These are phyloP conservation scores for Penicillium paradoxum DNA, from an alignment of 495 filamentous ascomycete species.

Conservation along the genomic window DNA sequence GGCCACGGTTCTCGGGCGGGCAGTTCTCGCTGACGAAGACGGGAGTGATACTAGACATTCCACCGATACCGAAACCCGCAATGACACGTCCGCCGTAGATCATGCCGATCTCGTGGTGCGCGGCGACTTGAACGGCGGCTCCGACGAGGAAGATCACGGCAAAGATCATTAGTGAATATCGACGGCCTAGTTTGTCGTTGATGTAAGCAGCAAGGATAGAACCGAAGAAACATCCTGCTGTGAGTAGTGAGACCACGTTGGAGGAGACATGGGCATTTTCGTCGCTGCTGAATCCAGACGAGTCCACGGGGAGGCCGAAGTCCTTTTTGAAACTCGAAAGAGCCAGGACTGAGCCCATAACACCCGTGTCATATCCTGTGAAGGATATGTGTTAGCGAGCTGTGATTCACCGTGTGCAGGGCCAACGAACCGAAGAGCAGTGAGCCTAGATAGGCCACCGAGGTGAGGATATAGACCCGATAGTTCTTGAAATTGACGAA, in stretches of 20 bases:
- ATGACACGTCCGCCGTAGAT: slow-evolving; percentile 43
- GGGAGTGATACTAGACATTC: slow-evolving; percentile 44
- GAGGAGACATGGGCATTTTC: slow-evolving; percentile 45
- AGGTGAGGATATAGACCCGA: slow-evolving; percentile 50
- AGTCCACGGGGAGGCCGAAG: slow-evolving; percentile 40
- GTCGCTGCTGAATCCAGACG: slow-evolving; percentile 26
- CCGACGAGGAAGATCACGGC: slow-evolving; percentile 57
- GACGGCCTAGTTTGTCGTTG: slow-evolving; percentile 55
- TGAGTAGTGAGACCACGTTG: slow-evolving; percentile 58
- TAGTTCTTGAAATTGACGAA: slow-evolving; percentile 45
- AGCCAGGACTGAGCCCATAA: slow-evolving; percentile 54
- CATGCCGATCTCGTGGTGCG: slow-evolving; percentile 28
- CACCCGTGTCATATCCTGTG: slow-evolving; percentile 52
- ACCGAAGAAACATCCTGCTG: slow-evolving; percentile 66
- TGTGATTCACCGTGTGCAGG: not conserved
- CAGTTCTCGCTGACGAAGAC: slow-evolving; percentile 48
- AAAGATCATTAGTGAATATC: slow-evolving; percentile 53
- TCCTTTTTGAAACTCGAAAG: slow-evolving; percentile 52
- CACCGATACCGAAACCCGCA: slow-evolving; percentile 40
- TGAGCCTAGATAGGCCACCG: slow-evolving; percentile 50
- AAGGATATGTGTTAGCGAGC: not conserved
- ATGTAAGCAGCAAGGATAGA: slow-evolving; percentile 54
- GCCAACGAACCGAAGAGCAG: slow-evolving; percentile 44
- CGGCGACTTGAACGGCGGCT: slow-evolving; percentile 55
- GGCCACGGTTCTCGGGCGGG: slow-evolving; percentile 39